Evolutionary conservation across 2,329 filamentous ascomycete species (phyloP).

Genomic region (Paecilomyces variotii): DNA sequence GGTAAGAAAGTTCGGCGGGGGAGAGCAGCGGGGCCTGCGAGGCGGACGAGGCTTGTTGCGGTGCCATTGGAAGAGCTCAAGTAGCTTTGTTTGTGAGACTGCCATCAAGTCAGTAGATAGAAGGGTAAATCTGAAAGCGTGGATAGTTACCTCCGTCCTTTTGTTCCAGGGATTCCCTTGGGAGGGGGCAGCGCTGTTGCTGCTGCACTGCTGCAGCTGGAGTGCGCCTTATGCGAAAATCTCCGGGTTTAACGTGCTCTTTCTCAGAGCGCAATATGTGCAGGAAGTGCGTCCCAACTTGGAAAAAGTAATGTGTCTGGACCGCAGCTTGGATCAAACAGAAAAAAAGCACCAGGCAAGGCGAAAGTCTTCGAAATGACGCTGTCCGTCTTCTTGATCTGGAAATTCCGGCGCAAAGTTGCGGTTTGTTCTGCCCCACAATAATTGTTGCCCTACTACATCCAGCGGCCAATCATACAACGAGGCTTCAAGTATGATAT

Average conservation of each 20-base stretch:
- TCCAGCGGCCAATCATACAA: neutral
- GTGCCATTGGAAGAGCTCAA: slow-evolving; percentile 46
- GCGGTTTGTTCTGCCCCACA: neutral
- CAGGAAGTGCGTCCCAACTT: neutral
- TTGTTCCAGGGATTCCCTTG: too few relatives aligned
- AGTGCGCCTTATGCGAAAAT: neutral
- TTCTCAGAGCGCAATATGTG: neutral
- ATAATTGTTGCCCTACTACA: neutral
- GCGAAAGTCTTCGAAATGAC: neutral
- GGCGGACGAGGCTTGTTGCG: slow-evolving; percentile 49
- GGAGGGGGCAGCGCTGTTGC: neutral
- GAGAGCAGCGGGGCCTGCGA: slow-evolving; percentile 60
- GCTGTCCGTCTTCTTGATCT: neutral
- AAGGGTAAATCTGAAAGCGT: too few relatives aligned
- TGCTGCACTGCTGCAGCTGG: neutral
- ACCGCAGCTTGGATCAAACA: neutral
- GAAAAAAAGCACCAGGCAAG: neutral
- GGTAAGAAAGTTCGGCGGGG: slow-evolving; percentile 91
- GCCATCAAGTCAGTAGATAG: neutral
- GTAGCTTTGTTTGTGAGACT: neutral
- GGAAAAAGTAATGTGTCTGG: neutral
- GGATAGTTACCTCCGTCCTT: too few relatives aligned
- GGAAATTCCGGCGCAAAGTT: neutral
- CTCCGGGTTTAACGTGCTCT: neutral
- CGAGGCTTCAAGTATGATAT: neutral